These are phyloP conservation scores for Lachancea sp. DNA, from an alignment of 805 yeast species.

Conservation along the genomic window DNA sequence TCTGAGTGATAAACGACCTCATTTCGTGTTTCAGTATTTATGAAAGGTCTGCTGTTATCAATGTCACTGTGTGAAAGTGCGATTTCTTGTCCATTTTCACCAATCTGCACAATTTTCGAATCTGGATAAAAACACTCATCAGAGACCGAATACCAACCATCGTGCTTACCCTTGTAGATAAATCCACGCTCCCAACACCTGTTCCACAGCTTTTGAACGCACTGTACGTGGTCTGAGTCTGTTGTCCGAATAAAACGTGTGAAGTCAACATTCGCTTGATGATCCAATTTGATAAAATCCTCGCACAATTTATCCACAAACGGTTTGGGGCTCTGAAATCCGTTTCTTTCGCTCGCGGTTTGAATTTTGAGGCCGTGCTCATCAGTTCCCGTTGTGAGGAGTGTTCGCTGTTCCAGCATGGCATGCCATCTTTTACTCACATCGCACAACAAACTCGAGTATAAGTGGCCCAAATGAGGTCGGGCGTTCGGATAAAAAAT, in stretches of 20 bases:
- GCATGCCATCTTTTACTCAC: constrained; percentile 66
- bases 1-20: constrained; percentile 74
- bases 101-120: constrained; percentile 48
- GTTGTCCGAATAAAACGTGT: constrained; percentile 89
- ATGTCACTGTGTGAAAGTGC: constrained; percentile 25
- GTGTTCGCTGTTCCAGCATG: constrained; percentile 40
- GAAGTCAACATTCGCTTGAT: constrained; percentile 47
- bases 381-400: constrained; percentile 87
- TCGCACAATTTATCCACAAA: constrained; percentile 68
- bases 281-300: constrained; percentile 60
- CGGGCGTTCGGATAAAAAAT: constrained; percentile 92
- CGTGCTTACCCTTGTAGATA: constrained; percentile 76
- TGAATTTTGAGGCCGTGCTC: constrained; percentile 95
- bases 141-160: constrained; percentile 92
- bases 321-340: constrained; percentile 45
- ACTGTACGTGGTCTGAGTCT: constrained; percentile 63
- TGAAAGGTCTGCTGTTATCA: constrained; percentile 23
- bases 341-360: constrained; percentile 61
- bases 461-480: constrained; percentile 92
- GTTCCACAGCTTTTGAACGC: constrained; percentile 69
- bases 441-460: constrained; percentile 82
- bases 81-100: constrained; percentile 33
- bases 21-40: constrained; percentile 60
- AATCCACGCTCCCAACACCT: constrained; percentile 50
- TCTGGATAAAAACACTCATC: constrained; percentile 94